Percentiles rank a stretch among this genome's conserved stretches.
phyloP scores from a whole-genome alignment of 1,284 basidiomycete species.

The Cutaneotrichosporon sp. region DNA sequence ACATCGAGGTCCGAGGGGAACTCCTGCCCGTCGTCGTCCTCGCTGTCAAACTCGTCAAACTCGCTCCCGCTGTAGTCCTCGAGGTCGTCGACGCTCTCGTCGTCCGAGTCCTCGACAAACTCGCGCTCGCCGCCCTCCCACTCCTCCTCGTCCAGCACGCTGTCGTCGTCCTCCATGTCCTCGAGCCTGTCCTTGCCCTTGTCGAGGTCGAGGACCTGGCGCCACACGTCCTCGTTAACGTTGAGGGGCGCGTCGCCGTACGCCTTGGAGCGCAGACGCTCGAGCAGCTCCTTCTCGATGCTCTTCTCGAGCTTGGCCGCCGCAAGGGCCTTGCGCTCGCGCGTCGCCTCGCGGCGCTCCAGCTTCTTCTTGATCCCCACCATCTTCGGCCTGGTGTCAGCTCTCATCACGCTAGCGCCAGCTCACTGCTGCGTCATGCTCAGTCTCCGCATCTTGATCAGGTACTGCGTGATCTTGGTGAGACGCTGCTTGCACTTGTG shows the following conservation, averaged over 20 bases:
- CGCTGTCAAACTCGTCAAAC: slow-evolving; percentile 52
- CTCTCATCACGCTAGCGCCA: neutral
- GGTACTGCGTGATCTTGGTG: slow-evolving; percentile 98
- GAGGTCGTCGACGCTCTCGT: slow-evolving; percentile 59
- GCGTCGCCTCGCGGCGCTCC: slow-evolving; percentile 87
- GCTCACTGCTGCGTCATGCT: slow-evolving; percentile 86
- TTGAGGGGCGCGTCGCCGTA: slow-evolving; percentile 98
- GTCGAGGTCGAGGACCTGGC: slow-evolving; percentile 80
- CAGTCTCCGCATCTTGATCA: slow-evolving; percentile 95
- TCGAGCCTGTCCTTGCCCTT: slow-evolving; percentile 57
- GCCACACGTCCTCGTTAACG: slow-evolving; percentile 98
- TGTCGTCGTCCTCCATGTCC: slow-evolving; percentile 61
- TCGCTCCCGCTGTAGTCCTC: slow-evolving; percentile 62
- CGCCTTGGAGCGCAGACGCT: slow-evolving; percentile 91
- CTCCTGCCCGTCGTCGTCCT: slow-evolving; percentile 37
- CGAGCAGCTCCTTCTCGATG: slow-evolving; percentile 94
- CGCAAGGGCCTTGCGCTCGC: slow-evolving; percentile 93
- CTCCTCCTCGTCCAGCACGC: slow-evolving; percentile 60
- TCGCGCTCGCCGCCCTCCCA: slow-evolving; percentile 63
- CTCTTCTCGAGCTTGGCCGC: slow-evolving; percentile 91
- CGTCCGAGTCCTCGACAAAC: slow-evolving; percentile 75
- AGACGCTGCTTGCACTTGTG: slow-evolving; percentile 99
- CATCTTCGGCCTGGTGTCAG: slow-evolving; percentile 72
- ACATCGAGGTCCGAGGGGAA: slow-evolving; percentile 53
- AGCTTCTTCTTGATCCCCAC: slow-evolving; percentile 97